Evolutionary conservation across 2,329 filamentous ascomycete species (phyloP).

Genomic region (Botryotinia calthae): DNA sequence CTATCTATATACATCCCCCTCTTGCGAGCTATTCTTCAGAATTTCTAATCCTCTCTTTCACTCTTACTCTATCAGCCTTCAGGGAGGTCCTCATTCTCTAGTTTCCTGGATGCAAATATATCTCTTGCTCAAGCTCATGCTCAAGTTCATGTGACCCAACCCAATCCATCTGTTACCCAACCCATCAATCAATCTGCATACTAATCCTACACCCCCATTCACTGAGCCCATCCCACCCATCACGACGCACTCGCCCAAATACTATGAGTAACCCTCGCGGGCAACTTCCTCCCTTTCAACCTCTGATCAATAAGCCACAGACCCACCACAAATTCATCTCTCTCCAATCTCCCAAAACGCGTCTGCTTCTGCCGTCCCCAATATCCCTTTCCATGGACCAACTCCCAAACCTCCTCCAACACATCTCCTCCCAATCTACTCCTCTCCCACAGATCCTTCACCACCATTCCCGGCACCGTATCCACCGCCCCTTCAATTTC

Average conservation of each 20-base stretch:
- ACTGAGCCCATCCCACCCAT: conserved; percentile 38
- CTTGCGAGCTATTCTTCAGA: background rate
- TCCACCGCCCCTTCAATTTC: conserved; percentile 66
- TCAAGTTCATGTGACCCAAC: background rate
- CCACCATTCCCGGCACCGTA: conserved; percentile 36
- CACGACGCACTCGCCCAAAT: conserved; percentile 68
- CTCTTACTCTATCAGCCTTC: background rate
- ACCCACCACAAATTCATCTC: conserved; percentile 77
- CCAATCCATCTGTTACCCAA: background rate
- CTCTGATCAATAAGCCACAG: conserved; percentile 81
- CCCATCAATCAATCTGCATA: conserved; percentile 6
- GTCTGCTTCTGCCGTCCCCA: conserved; percentile 47
- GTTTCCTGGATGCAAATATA: background rate
- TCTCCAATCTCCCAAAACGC: conserved; percentile 55
- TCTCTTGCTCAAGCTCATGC: background rate
- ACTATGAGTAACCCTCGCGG: conserved; percentile 65
- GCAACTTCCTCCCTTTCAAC: conserved; percentile 75
- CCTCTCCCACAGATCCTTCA: conserved; percentile 71
- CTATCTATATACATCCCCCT: background rate
- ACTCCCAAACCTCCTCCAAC: conserved; percentile 71
- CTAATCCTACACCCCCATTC: too few species aligned
- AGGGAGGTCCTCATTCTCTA: background rate
- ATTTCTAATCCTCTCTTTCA: background rate
- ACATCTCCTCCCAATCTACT: conserved; percentile 66
- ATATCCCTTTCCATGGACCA: conserved; percentile 63